phyloP scores from a whole-genome alignment of 352 stramenopile genomes.

The Stramenopiles sp. region DNA sequence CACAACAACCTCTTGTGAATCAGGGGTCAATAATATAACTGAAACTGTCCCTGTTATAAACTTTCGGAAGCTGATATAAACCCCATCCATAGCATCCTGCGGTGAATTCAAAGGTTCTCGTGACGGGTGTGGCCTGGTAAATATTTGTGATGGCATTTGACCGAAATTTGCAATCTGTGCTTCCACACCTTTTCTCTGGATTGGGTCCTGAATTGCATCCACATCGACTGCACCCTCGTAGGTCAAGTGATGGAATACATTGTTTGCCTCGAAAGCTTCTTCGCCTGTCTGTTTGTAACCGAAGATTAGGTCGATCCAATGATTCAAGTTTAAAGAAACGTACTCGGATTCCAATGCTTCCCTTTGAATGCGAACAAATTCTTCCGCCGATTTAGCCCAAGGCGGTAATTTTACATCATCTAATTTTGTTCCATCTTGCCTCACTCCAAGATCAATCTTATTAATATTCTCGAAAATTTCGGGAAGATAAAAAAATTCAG shows the following conservation, averaged over 20 bases:
- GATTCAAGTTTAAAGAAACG: constrained; percentile 42
- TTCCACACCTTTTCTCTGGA: constrained; percentile 76
- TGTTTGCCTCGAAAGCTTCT: constrained; percentile 45
- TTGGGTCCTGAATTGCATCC: constrained; percentile 54
- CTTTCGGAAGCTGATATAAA: neutral
- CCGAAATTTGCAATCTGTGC: constrained; percentile 75
- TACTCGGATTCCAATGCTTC: constrained; percentile 49
- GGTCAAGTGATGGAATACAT: constrained; percentile 62
- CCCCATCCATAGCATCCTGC: neutral
- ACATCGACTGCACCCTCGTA: constrained; percentile 61
- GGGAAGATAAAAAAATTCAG: constrained; percentile 76
- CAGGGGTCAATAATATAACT: neutral
- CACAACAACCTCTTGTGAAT: neutral
- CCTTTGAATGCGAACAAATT: constrained; percentile 49
- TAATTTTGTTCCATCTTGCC: constrained; percentile 55
- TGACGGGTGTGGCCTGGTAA: constrained; percentile 41
- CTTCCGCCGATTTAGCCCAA: constrained; percentile 50
- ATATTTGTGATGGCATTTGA: constrained; percentile 55
- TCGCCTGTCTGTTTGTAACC: constrained; percentile 47
- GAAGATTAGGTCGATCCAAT: constrained; percentile 62
- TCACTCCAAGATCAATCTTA: constrained; percentile 35
- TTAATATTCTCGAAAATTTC: constrained; percentile 70
- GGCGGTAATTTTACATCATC: constrained; percentile 78
- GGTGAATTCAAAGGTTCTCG: constrained; percentile 15
- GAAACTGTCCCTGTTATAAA: neutral